Conservation (phyloP, 495 filamentous ascomycete species). For the Amphirosellinia nigrospora region DNA sequence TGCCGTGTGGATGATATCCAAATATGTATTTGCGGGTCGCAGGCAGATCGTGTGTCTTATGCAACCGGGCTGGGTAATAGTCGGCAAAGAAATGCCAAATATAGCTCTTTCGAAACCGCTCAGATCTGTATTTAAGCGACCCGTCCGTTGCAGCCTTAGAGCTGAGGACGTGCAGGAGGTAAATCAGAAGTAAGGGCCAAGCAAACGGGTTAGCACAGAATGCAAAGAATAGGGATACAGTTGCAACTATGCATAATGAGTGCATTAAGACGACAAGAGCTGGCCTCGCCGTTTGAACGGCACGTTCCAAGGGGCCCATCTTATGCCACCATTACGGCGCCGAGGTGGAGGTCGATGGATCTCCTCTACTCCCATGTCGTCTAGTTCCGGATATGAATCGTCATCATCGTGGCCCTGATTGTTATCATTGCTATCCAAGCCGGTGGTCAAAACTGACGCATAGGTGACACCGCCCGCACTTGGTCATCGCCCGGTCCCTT, state of each 20-base stretch:
- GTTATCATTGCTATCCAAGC: conserved; percentile 19
- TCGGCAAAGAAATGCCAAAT: conserved; percentile 89
- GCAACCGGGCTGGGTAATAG: conserved; percentile 89
- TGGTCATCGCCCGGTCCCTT: not conserved
- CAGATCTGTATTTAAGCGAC: conserved; percentile 71
- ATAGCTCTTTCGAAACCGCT: conserved; percentile 72
- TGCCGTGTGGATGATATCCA: conserved; percentile 96
- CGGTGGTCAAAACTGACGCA: conserved; percentile 30
- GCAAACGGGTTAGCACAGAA: conserved; percentile 86
- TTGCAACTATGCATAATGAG: conserved; percentile 77
- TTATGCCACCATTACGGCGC: conserved; percentile 53
- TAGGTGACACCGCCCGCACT: conserved; percentile 23
- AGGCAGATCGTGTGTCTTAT: conserved; percentile 80
- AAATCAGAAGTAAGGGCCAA: conserved; percentile 92
- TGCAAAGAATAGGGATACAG: conserved; percentile 85
- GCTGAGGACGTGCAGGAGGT: conserved; percentile 81
- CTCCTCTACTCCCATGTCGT: conserved; percentile 37
- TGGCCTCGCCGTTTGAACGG: conserved; percentile 86
- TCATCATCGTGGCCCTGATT: conserved; percentile 34
- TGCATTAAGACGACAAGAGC: conserved; percentile 82
- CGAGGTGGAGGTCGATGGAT: conserved; percentile 32
- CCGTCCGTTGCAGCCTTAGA: conserved; percentile 79
- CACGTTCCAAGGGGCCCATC: conserved; percentile 87
- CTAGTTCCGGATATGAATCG: conserved; percentile 41
- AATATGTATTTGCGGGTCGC: conserved; percentile 95